A percentile compares a stretch with the other conserved stretches of the same genome.
Conservation (phyloP, 768 basidiomycete species). For the Kwoniella europaea region DNA sequence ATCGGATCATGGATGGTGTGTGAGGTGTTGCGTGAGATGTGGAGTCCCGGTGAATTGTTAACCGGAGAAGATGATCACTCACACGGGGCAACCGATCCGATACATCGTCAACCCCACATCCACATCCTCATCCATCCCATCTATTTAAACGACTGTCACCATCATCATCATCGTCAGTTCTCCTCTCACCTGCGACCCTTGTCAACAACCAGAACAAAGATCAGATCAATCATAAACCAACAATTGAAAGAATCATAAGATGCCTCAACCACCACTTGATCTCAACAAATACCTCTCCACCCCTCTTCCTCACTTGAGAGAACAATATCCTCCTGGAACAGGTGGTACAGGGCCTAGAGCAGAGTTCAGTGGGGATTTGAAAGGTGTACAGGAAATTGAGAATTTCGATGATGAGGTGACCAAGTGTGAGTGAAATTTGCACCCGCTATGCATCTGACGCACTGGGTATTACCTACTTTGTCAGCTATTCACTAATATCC, state of each 20-base stretch:
- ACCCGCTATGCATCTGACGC: background rate
- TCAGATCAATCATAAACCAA: background rate
- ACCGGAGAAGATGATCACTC: conserved; percentile 3
- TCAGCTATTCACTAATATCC: background rate
- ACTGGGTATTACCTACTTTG: background rate
- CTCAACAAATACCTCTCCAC: conserved; percentile 52
- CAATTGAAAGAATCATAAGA: conserved; percentile 17
- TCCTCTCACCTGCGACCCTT: background rate
- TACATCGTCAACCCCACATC: conserved; percentile 4
- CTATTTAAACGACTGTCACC: background rate
- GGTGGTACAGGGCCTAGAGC: conserved; percentile 47
- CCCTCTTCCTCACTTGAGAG: conserved; percentile 49
- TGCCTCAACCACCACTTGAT: conserved; percentile 58
- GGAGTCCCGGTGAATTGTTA: conserved; percentile 13
- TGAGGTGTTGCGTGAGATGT: background rate
- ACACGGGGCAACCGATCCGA: conserved; percentile 9
- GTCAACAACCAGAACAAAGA: background rate
- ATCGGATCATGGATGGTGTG: conserved; percentile 1
- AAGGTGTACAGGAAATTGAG: conserved; percentile 51
- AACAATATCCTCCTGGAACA: conserved; percentile 56
- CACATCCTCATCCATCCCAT: background rate
- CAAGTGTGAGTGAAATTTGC: conserved; percentile 43
- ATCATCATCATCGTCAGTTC: background rate
- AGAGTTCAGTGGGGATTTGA: conserved; percentile 48
- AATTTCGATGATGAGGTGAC: conserved; percentile 48